A percentile compares a stretch with the other conserved stretches of the same genome.
phyloP scores from a whole-genome alignment of 1,139 yeast genomes.

The Hanseniaspora uvarum region DNA sequence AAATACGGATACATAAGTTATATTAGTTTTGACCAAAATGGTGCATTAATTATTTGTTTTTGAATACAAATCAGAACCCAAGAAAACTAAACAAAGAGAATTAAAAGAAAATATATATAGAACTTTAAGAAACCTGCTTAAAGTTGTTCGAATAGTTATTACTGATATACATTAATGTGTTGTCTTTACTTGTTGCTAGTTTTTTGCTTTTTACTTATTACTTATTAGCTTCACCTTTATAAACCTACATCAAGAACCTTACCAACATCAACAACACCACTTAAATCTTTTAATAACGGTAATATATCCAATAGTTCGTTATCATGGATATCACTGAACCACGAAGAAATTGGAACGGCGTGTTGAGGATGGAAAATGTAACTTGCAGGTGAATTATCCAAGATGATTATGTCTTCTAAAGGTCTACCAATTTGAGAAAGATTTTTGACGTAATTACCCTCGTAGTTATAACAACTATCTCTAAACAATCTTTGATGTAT shows the following conservation, averaged over 20 bases:
- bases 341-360: slow-evolving; percentile 93
- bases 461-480: slow-evolving; percentile 69
- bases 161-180: not conserved
- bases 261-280: slow-evolving; percentile 75
- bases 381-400: slow-evolving; percentile 95
- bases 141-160: not conserved
- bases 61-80: not conserved
- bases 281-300: slow-evolving; percentile 80
- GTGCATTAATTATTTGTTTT: not conserved
- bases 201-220: not conserved
- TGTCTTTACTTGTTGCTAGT: not conserved
- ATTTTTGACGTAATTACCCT: slow-evolving; percentile 90
- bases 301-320: slow-evolving; percentile 84
- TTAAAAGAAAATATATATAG: not conserved
- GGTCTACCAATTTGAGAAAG: slow-evolving; percentile 91
- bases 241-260: slow-evolving; percentile 68
- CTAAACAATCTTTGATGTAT: slow-evolving; percentile 89
- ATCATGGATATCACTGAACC: slow-evolving; percentile 98
- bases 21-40: not conserved
- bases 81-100: not conserved
- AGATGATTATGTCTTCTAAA: slow-evolving; percentile 68
- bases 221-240: no score
- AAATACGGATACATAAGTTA: not conserved
- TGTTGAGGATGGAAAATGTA: slow-evolving; percentile 96
- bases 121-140: slow-evolving; percentile 16